phyloP scores from a whole-genome alignment of 768 basidiomycete species.

The Amanita rubescens region DNA sequence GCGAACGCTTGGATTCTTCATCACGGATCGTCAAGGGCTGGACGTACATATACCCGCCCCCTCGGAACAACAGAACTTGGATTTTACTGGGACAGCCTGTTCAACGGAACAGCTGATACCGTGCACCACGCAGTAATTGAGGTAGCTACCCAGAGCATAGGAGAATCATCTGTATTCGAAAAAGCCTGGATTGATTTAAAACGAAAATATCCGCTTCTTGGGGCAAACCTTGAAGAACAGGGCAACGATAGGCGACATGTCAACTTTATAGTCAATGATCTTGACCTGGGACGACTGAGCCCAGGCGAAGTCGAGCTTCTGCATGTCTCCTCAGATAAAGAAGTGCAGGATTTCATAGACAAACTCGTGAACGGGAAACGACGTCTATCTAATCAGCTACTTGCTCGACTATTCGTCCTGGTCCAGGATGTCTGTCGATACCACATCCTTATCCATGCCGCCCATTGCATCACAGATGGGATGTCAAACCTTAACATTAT shows the following conservation, averaged over 20 bases:
- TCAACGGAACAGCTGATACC: slow-evolving; percentile 30
- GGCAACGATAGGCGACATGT: slow-evolving; percentile 14
- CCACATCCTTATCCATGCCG: slow-evolving; percentile 28
- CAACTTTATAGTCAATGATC: slow-evolving; percentile 30
- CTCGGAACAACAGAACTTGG: slow-evolving; percentile 25
- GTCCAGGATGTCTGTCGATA: slow-evolving; percentile 20
- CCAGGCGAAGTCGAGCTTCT: slow-evolving; percentile 28
- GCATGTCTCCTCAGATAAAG: slow-evolving; percentile 19
- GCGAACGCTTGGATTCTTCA: slow-evolving; percentile 32
- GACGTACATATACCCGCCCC: slow-evolving; percentile 20
- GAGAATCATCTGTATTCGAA: slow-evolving; percentile 9
- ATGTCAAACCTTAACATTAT: slow-evolving; percentile 24
- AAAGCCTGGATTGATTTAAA: slow-evolving; percentile 38
- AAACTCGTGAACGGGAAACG: slow-evolving; percentile 21
- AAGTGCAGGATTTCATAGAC: slow-evolving; percentile 17
- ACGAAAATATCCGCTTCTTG: slow-evolving; percentile 34
- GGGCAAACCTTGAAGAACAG: slow-evolving; percentile 21
- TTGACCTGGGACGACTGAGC: slow-evolving; percentile 17
- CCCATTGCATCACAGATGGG: slow-evolving; percentile 38
- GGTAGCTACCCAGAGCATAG: slow-evolving; percentile 1
- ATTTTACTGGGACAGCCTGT: slow-evolving; percentile 26
- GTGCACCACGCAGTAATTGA: slow-evolving; percentile 21
- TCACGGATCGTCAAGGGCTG: neutral
- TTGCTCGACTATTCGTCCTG: slow-evolving; percentile 29
- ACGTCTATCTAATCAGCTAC: slow-evolving; percentile 25